A percentile compares a stretch with the other conserved stretches of the same genome.
Conservation (phyloP, 371 early-diverging fungal species). For the Apophysomyces trapeziformis region DNA sequence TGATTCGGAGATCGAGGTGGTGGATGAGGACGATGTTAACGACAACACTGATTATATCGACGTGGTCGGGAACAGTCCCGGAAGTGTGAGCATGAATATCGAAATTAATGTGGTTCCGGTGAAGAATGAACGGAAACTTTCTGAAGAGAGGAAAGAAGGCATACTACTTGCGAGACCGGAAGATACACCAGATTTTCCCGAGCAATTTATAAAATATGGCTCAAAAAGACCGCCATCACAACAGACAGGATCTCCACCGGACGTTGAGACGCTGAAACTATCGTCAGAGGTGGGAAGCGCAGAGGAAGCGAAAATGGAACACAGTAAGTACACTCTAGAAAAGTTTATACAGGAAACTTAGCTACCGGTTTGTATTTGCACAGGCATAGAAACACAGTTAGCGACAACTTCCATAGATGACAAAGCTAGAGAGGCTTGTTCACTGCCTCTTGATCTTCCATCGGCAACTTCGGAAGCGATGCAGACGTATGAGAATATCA, state of each 20-base stretch:
- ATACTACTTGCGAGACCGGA: background rate
- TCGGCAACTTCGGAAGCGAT: conserved; percentile 52
- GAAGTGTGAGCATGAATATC: background rate
- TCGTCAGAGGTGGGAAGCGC: background rate
- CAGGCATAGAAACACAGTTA: background rate
- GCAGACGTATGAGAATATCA: conserved; percentile 59
- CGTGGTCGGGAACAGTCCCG: background rate
- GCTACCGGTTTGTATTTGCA: background rate
- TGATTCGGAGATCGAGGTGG: conserved; percentile 6
- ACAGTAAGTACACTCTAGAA: background rate
- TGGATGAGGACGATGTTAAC: conserved; percentile 1
- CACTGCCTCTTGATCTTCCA: conserved; percentile 23
- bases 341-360: background rate
- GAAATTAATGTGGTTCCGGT: background rate
- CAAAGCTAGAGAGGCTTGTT: background rate
- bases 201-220: conserved; percentile 2
- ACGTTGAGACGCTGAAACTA: background rate
- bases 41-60: conserved; percentile 1
- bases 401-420: background rate
- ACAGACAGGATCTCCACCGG: background rate
- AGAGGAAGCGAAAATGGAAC: background rate
- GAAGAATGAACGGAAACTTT: conserved; percentile 1
- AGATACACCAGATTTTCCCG: background rate
- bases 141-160: background rate
- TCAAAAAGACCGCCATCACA: background rate